Conservation (phyloP, 2,329 filamentous ascomycete genomes). For the Penicillium griseofulvum region DNA sequence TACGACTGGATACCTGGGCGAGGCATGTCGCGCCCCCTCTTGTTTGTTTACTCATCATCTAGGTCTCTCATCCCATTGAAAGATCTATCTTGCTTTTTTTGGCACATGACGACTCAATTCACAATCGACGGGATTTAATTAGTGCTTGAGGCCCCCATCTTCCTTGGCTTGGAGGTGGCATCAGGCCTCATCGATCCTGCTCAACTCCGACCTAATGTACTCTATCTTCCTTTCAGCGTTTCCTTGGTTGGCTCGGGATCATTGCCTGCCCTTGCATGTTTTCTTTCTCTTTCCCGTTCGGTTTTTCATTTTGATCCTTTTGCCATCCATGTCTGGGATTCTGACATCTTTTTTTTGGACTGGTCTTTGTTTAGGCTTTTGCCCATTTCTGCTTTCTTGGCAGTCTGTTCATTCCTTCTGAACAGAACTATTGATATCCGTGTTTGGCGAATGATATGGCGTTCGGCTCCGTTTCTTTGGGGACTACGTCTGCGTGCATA, state of each 20-base stretch:
- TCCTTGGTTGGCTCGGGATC: slow-evolving; percentile 22
- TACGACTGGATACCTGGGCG: slow-evolving; percentile 30
- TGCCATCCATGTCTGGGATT: slow-evolving; percentile 17
- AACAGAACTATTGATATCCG: slow-evolving; percentile 35
- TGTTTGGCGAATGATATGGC: slow-evolving; percentile 35
- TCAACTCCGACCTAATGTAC: slow-evolving; percentile 30
- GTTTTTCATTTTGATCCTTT: slow-evolving; percentile 10
- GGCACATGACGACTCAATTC: slow-evolving; percentile 21
- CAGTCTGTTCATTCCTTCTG: slow-evolving; percentile 7
- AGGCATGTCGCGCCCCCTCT: slow-evolving; percentile 17
- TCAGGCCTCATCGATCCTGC: slow-evolving; percentile 15
- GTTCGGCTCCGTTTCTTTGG: slow-evolving; percentile 28
- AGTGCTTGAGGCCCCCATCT: slow-evolving; percentile 9
- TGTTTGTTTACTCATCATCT: slow-evolving; percentile 18
- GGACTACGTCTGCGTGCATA: slow-evolving; percentile 24
- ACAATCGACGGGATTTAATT: slow-evolving; percentile 17
- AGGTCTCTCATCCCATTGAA: slow-evolving; percentile 3
- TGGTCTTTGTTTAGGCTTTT: slow-evolving; percentile 16
- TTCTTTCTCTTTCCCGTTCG: slow-evolving; percentile 10
- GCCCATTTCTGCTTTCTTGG: slow-evolving; percentile 11
- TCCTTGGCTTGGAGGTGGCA: slow-evolving; percentile 6
- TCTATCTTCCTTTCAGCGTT: slow-evolving; percentile 30
- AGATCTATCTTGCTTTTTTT: slow-evolving; percentile 13
- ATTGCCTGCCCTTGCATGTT: slow-evolving; percentile 18
- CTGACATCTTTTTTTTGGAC: slow-evolving; percentile 23